Percentiles rank a stretch among this genome's conserved stretches.
phyloP scores from a whole-genome alignment of 306 rosid species.

The Ceratonia siliqua region DNA sequence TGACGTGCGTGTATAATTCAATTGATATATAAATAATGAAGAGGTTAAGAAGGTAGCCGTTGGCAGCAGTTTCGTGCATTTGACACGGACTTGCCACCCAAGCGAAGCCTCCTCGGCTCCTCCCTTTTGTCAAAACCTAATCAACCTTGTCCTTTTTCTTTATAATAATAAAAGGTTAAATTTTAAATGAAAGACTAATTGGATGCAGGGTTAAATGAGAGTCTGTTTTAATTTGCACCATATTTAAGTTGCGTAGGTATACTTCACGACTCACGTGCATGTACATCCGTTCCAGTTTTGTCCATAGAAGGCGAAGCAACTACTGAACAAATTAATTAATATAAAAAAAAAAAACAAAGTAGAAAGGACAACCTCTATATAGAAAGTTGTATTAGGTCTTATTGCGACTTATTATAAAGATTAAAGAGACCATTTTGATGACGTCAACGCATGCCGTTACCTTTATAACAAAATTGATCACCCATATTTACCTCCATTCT shows the following conservation, averaged over 20 bases:
- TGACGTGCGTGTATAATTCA: not conserved
- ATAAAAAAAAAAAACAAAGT: not conserved
- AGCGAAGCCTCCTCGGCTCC: not conserved
- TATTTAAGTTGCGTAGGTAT: no score
- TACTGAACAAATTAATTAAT: not conserved
- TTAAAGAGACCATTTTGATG: not conserved
- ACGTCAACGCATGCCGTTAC: not conserved
- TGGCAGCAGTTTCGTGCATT: not conserved
- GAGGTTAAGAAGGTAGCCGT: conserved; percentile 17
- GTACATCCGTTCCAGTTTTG: no score
- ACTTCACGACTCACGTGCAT: no score
- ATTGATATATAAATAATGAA: not conserved
- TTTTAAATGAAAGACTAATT: no score
- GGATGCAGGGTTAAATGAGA: no score
- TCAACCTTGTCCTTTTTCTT: not conserved
- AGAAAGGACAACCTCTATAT: not conserved
- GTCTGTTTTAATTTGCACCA: not conserved
- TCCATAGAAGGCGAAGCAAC: no score
- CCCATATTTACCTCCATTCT: not conserved
- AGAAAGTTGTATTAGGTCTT: not conserved
- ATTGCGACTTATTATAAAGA: not conserved
- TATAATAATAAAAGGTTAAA: no score
- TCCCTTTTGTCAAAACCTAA: not conserved
- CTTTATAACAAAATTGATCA: not conserved
- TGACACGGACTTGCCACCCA: conserved; percentile 6